A percentile compares a stretch with the other conserved stretches of the same genome.
These are phyloP conservation scores for Lanmaoa rubissima DNA, from an alignment of 768 basidiomycete genomes.

Conservation along the genomic window DNA sequence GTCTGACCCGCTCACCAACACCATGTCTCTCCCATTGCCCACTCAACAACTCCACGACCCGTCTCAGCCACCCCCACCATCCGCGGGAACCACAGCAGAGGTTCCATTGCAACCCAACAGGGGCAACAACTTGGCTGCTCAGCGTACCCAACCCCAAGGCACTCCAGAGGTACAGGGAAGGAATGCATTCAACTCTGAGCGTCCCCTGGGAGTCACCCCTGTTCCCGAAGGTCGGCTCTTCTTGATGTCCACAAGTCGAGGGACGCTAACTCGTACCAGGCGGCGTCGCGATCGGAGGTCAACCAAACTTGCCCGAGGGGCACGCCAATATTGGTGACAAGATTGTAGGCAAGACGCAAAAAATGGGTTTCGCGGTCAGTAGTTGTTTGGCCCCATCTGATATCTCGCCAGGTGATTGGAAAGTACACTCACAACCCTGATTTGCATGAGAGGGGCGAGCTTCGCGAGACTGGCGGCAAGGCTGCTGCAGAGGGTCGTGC, in stretches of 20 bases:
- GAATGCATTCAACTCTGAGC: slow-evolving; percentile 32
- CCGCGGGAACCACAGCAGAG: not conserved
- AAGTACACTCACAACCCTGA: slow-evolving; percentile 48
- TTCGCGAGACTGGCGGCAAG: slow-evolving; percentile 54
- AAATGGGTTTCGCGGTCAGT: slow-evolving; percentile 34
- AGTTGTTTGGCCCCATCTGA: not conserved
- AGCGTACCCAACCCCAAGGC: not conserved
- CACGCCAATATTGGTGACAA: slow-evolving; percentile 50
- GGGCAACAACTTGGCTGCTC: not conserved
- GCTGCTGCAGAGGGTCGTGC: slow-evolving; percentile 41
- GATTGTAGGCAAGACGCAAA: slow-evolving; percentile 55
- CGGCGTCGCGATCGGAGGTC: slow-evolving; percentile 28
- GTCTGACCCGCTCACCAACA: not conserved
- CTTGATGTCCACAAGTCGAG: not conserved
- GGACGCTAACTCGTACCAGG: slow-evolving; percentile 8
- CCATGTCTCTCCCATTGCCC: slow-evolving; percentile 34
- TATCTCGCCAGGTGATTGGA: slow-evolving; percentile 41
- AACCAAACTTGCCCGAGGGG: slow-evolving; percentile 27
- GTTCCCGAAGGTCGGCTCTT: slow-evolving; percentile 31
- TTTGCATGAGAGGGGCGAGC: slow-evolving; percentile 54
- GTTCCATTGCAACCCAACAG: not conserved
- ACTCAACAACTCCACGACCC: slow-evolving; percentile 40
- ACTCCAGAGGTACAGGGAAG: not conserved
- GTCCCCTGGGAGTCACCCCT: slow-evolving; percentile 39
- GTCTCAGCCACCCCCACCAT: slow-evolving; percentile 47